Evolutionary conservation across 352 stramenopile species (phyloP).

Genomic region (Hyaloperonospora arabidopsidis): DNA sequence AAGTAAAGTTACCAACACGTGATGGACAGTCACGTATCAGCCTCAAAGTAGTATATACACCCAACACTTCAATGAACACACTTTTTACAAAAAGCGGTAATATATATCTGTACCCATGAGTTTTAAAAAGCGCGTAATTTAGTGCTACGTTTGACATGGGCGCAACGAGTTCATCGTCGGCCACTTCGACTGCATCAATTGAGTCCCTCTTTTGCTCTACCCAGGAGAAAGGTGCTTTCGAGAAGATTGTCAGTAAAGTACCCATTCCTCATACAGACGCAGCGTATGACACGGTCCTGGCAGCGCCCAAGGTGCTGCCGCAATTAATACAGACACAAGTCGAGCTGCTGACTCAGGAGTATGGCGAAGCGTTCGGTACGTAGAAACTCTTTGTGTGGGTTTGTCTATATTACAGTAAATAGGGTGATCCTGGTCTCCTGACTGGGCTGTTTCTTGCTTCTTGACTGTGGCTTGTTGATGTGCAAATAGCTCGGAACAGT

Average conservation of each 20-base stretch:
- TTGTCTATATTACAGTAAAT: constrained; percentile 1
- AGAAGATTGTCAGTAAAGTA: constrained; percentile 60
- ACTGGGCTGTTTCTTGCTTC: constrained; percentile 4
- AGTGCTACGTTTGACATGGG: constrained; percentile 27
- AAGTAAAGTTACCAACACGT: background rate
- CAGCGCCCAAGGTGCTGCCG: constrained; percentile 31
- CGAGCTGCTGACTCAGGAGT: constrained; percentile 53
- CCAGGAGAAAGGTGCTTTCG: constrained; percentile 49
- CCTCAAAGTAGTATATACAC: too few species aligned
- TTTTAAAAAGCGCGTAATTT: too few species aligned
- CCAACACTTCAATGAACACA: too few species aligned
- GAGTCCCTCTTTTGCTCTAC: constrained; percentile 39
- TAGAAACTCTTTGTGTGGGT: background rate
- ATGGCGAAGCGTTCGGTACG: constrained; percentile 47
- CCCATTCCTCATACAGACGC: constrained; percentile 42
- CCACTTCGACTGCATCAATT: constrained; percentile 8
- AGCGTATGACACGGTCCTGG: constrained; percentile 47
- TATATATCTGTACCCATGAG: too few species aligned
- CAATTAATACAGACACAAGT: constrained; percentile 51
- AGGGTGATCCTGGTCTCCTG: background rate
- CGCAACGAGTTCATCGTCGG: constrained; percentile 31
- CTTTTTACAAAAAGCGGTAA: too few species aligned
- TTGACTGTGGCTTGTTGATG: constrained; percentile 1
- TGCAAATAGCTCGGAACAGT: constrained; percentile 49
- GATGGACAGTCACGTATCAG: too few species aligned